phyloP scores from a whole-genome alignment of 1,139 yeast genomes.

The Ogataea hybrid region DNA sequence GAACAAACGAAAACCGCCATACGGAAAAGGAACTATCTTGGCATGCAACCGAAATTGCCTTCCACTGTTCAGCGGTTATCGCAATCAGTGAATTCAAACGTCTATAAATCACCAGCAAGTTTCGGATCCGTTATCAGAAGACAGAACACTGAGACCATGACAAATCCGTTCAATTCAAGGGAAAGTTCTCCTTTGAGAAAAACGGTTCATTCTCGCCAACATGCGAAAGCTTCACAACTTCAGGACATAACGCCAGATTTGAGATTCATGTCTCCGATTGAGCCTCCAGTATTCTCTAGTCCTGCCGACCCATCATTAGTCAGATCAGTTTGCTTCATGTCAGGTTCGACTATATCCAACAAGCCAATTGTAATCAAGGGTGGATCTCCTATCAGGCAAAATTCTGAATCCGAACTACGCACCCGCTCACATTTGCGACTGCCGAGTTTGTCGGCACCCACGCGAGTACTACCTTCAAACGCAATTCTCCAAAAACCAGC shows the following conservation, averaged over 20 bases:
- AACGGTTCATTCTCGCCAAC: neutral
- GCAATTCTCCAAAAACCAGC: conserved; percentile 1
- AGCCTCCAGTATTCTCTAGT: conserved; percentile 20
- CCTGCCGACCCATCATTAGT: neutral
- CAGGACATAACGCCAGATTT: conserved; percentile 1
- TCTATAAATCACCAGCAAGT: conserved; percentile 1
- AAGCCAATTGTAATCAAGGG: conserved; percentile 29
- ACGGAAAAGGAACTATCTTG: too few species aligned
- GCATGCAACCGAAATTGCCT: too few species aligned
- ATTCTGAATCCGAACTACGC: conserved; percentile 1
- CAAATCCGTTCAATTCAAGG: conserved; percentile 23
- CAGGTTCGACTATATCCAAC: conserved; percentile 21
- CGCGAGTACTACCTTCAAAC: conserved; percentile 4
- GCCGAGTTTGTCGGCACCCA: conserved; percentile 10
- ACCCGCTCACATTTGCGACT: conserved; percentile 5
- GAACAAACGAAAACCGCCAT: neutral
- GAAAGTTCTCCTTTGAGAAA: conserved; percentile 21
- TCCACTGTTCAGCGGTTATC: too few species aligned
- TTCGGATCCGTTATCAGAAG: conserved; percentile 18
- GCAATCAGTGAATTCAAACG: neutral
- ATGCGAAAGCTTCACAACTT: neutral
- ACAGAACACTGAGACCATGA: conserved; percentile 8
- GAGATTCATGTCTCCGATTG: conserved; percentile 13
- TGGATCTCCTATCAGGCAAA: conserved; percentile 26
- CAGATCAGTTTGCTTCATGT: conserved; percentile 5